A percentile compares a stretch with the other conserved stretches of the same genome.
Conservation (phyloP, 352 stramenopile genomes). For the Phytophthora megakarya region DNA sequence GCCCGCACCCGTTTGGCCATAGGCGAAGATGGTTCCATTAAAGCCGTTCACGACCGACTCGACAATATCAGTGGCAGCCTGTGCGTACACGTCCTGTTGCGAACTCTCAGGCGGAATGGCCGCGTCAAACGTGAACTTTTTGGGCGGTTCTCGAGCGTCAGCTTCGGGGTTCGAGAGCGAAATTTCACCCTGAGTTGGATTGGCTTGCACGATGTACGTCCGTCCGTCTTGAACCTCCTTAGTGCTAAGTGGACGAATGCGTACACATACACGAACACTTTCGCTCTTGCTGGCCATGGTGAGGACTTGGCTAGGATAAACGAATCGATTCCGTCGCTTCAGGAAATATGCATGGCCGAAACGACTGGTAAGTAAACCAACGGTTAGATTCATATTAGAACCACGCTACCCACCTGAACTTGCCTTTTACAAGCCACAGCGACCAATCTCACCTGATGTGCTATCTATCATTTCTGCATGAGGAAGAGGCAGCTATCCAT, state of each 20-base stretch:
- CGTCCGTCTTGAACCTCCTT: constrained; percentile 93
- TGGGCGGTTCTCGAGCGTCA: constrained; percentile 79
- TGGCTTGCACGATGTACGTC: constrained; percentile 75
- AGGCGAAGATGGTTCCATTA: constrained; percentile 97
- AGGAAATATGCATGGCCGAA: constrained; percentile 19
- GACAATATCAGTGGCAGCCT: constrained; percentile 90
- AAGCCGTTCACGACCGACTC: constrained; percentile 94
- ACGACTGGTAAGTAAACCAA: too few species aligned
- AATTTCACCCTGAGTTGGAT: constrained; percentile 83
- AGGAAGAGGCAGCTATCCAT: constrained; percentile 85
- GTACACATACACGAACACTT: constrained; percentile 93
- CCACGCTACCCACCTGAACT: constrained; percentile 6
- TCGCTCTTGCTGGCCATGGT: constrained; percentile 60
- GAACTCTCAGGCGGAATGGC: constrained; percentile 85
- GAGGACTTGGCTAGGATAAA: background rate
- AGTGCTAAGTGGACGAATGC: constrained; percentile 91
- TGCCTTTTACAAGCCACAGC: constrained; percentile 8
- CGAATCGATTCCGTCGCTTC: constrained; percentile 21
- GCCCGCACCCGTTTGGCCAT: constrained; percentile 89
- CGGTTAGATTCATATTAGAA: too few species aligned
- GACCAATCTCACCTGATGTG: constrained; percentile 2
- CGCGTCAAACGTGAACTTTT: constrained; percentile 96
- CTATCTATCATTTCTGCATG: constrained; percentile 49
- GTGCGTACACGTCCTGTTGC: constrained; percentile 93
- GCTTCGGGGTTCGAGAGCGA: constrained; percentile 84